Conservation (phyloP, 495 filamentous ascomycete genomes). For the Symbiotaphrina buchneri region DNA sequence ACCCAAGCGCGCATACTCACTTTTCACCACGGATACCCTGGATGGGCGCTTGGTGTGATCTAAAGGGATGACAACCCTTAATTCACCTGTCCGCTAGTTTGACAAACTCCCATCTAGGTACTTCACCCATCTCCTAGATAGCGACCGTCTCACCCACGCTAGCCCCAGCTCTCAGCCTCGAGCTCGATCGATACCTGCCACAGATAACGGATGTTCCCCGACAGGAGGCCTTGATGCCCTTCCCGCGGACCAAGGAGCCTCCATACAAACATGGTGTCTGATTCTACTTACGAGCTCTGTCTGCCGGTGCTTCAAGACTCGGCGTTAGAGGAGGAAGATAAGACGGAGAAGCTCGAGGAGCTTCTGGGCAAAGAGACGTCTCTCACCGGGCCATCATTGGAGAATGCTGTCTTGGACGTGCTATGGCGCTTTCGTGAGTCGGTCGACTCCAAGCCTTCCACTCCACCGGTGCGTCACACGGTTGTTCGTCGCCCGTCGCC, state of each 20-base stretch:
- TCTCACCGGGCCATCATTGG: conserved; percentile 53
- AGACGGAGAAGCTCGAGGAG: conserved; percentile 78
- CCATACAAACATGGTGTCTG: conserved; percentile 53
- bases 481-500: conserved; percentile 80
- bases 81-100: too few relatives aligned
- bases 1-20: too few relatives aligned
- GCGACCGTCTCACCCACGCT: too few relatives aligned
- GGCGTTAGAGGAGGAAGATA: conserved; percentile 78
- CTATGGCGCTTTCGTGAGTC: conserved; percentile 80
- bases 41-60: too few relatives aligned
- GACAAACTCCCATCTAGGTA: too few relatives aligned
- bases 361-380: conserved; percentile 58
- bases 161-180: too few relatives aligned
- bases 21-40: too few relatives aligned
- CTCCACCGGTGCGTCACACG: conserved; percentile 58
- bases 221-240: too few relatives aligned
- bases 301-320: conserved; percentile 71
- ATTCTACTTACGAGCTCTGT: conserved; percentile 78
- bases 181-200: too few relatives aligned
- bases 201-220: conserved; percentile 17
- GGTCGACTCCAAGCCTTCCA: conserved; percentile 41
- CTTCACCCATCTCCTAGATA: too few relatives aligned
- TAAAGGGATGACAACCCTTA: too few relatives aligned
- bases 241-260: conserved; percentile 7
- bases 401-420: conserved; percentile 77